Evolutionary conservation across 305 asterid genomes (phyloP).

Genomic region (Rubia balearica): DNA sequence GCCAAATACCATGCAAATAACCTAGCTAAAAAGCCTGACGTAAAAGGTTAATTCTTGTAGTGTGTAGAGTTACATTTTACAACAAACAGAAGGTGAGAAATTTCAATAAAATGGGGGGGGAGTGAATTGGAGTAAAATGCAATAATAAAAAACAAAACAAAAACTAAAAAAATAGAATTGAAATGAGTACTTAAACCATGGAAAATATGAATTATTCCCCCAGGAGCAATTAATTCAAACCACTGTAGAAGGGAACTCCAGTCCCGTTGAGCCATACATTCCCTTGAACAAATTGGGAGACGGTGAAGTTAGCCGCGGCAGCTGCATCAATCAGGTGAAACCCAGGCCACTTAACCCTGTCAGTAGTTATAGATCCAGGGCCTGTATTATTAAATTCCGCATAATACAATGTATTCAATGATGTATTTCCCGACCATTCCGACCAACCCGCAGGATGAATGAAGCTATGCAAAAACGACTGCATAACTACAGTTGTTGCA

Average conservation of each 20-base stretch:
- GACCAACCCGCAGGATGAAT: slow-evolving; percentile 34
- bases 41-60: too few relatives aligned
- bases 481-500: slow-evolving; percentile 20
- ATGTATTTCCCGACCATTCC: slow-evolving; percentile 21
- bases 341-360: slow-evolving; percentile 29
- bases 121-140: too few relatives aligned
- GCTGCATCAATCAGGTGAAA: slow-evolving; percentile 12
- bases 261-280: slow-evolving; percentile 30
- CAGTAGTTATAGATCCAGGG: slow-evolving; percentile 17
- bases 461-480: slow-evolving; percentile 19
- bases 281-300: slow-evolving; percentile 23
- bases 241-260: slow-evolving; percentile 20
- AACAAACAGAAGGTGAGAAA: too few relatives aligned
- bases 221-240: slow-evolving; percentile 8
- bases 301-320: slow-evolving; percentile 24
- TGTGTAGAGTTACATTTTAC: too few relatives aligned
- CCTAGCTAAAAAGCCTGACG: too few relatives aligned
- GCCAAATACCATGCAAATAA: too few relatives aligned
- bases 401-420: slow-evolving; percentile 24
- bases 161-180: background rate
- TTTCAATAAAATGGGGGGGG: too few relatives aligned
- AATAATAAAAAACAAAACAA: too few relatives aligned
- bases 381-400: slow-evolving; percentile 29
- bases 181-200: background rate
- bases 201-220: too few relatives aligned